A percentile compares a stretch with the other conserved stretches of the same genome.
These are phyloP conservation scores for Chlorociboria aeruginascens DNA, from an alignment of 495 filamentous ascomycete species.

Conservation along the genomic window DNA sequence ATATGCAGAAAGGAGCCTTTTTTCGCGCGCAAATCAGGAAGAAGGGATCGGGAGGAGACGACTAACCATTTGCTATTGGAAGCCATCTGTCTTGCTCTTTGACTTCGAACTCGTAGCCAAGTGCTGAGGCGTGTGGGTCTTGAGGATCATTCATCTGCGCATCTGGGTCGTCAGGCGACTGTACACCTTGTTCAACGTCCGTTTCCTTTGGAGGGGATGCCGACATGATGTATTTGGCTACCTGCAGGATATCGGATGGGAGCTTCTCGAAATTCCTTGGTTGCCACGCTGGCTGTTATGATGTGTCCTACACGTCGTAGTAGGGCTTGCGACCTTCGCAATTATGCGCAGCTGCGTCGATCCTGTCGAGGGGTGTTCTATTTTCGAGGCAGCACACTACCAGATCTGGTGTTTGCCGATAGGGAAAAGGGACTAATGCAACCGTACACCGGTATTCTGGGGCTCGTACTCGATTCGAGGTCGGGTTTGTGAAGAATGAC, in stretches of 20 bases:
- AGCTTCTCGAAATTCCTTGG: constrained; percentile 39
- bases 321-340: constrained; percentile 2
- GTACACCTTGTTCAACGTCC: constrained; percentile 83
- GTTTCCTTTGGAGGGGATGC: constrained; percentile 79
- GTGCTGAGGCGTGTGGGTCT: constrained; percentile 45
- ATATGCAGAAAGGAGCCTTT: constrained; percentile 37
- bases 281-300: constrained; percentile 11
- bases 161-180: constrained; percentile 76
- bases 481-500: background rate
- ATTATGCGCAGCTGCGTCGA: constrained; percentile 10
- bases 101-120: constrained; percentile 90
- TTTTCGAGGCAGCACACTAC: constrained; percentile 6
- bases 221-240: constrained; percentile 78
- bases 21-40: constrained; percentile 26
- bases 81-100: constrained; percentile 99
- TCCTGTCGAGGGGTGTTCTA: constrained; percentile 13
- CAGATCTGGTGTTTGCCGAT: constrained; percentile 6
- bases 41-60: constrained; percentile 26
- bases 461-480: constrained; percentile 1
- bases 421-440: constrained; percentile 10
- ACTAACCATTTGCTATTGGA: constrained; percentile 99
- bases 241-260: constrained; percentile 45
- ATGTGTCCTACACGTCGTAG: constrained; percentile 4
- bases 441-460: constrained; percentile 2
- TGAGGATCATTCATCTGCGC: constrained; percentile 46